Evolutionary conservation across 1,139 yeast species (phyloP), one percentile per base, ranked within the genome.

Genomic region (Pneumocystis wakefieldiae): DNA sequence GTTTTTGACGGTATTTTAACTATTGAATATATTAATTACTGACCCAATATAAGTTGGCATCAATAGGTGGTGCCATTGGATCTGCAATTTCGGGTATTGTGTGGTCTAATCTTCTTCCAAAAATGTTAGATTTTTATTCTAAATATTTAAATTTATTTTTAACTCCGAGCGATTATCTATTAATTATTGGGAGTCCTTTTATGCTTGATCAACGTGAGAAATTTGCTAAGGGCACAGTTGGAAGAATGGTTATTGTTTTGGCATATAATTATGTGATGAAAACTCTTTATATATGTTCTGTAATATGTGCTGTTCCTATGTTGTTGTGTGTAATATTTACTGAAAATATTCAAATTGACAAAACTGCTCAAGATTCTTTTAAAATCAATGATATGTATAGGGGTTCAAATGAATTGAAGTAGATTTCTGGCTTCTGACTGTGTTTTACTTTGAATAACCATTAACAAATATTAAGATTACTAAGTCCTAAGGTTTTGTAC

Each of bases 51-150:
- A 48, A 48, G 55, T 48, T 48, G 15, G 55, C 55, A 48, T 48
- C 55, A 48, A 3, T 48, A 64, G 88, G 88, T 35, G 73, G 81
- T n/a, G 86, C 86, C 68, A 67, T 80, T 62, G 84, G 84, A 39
- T 71, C 78, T 24, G 70, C 81, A 58, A 76, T 84, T 39, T 79
- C 85, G 24, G 88, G 87, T 70, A 86, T 87, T 28, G 76, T 84
- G 57, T 84, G 87, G 87, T 81, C 85, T 41, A 70, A 80, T 67
- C 67, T 76, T 42, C 71, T 82, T 70, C 78, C 77, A 64, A 69
- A 67, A 6, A 71, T 73, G 62, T 71, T 79, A 24, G 12, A 48
- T 1, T 24, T 12, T 24, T 12, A 48, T 48, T 48, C 55, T 48
- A 12, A 48, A 48, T 29, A 15, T 12, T 24, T 48, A 48, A 48